Percentiles rank a stretch among this genome's conserved stretches.
Evolutionary conservation across 2,329 filamentous ascomycete genomes (phyloP).

Genomic region (Aspergillus fumigatiaffinis): DNA sequence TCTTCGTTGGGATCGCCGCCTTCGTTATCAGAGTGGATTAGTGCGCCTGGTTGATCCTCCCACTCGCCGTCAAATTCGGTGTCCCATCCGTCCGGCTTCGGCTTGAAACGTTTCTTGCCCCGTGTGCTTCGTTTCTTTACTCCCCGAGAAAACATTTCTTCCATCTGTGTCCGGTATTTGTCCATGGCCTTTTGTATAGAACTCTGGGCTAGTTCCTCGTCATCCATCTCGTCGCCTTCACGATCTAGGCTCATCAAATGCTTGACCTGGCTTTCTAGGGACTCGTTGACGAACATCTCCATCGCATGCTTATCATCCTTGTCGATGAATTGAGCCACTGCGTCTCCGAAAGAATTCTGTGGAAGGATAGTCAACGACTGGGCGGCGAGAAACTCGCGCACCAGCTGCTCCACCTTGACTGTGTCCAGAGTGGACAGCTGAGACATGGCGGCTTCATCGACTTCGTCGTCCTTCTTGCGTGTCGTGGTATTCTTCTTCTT

Average conservation of each 20-base stretch:
- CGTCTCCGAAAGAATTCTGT: slow-evolving; percentile 87
- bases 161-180: slow-evolving; percentile 63
- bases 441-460: slow-evolving; percentile 61
- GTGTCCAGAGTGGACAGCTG: slow-evolving; percentile 63
- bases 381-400: slow-evolving; percentile 78
- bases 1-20: slow-evolving; percentile 45
- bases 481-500: slow-evolving; percentile 65
- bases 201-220: slow-evolving; percentile 63
- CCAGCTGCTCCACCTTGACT: slow-evolving; percentile 83
- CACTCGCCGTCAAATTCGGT: slow-evolving; percentile 83
- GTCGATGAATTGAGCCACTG: slow-evolving; percentile 86
- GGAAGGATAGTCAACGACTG: slow-evolving; percentile 91
- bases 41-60: slow-evolving; percentile 71
- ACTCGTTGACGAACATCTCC: slow-evolving; percentile 72
- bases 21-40: slow-evolving; percentile 52
- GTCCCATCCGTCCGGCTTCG: slow-evolving; percentile 79
- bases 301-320: slow-evolving; percentile 95
- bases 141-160: slow-evolving; percentile 67
- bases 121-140: slow-evolving; percentile 49
- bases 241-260: slow-evolving; percentile 65
- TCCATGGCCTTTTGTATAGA: slow-evolving; percentile 73
- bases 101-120: slow-evolving; percentile 60
- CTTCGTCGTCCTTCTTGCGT: slow-evolving; percentile 51
- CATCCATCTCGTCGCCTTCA: slow-evolving; percentile 64
- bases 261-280: slow-evolving; percentile 65